Evolutionary conservation across 768 basidiomycete species (phyloP).

Genomic region (Xanthoconium purpureum): DNA sequence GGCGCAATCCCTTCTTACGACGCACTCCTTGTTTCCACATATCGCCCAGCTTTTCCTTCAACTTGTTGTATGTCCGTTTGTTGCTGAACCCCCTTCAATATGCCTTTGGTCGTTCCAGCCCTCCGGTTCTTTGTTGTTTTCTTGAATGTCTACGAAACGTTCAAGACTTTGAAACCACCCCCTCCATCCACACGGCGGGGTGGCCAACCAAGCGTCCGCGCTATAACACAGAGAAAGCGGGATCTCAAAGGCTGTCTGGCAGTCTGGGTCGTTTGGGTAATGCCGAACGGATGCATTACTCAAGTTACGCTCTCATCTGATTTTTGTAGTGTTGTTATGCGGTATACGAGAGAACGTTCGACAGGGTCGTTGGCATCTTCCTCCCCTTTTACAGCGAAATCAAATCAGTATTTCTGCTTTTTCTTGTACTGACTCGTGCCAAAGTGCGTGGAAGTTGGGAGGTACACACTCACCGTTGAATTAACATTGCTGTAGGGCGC

Average conservation of each 20-base stretch:
- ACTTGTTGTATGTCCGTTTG: conserved; percentile 9
- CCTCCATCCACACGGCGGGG: conserved; percentile 47
- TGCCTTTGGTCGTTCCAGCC: conserved; percentile 66
- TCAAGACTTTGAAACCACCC: conserved; percentile 75
- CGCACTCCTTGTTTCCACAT: not conserved
- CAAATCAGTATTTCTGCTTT: conserved; percentile 69
- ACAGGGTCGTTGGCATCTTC: conserved; percentile 63
- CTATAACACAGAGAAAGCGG: conserved; percentile 72
- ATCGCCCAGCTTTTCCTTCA: not conserved
- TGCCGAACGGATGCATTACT: conserved; percentile 18
- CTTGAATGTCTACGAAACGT: conserved; percentile 79
- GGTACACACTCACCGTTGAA: not conserved
- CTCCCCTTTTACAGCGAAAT: conserved; percentile 84
- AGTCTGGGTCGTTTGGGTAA: conserved; percentile 86
- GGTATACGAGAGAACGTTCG: conserved; percentile 63
- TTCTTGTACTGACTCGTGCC: conserved; percentile 73
- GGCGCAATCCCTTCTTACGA: not conserved
- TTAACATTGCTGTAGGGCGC: conserved; percentile 55
- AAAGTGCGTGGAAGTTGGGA: conserved; percentile 44
- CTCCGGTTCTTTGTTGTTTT: conserved; percentile 71
- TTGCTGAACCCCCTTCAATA: conserved; percentile 26
- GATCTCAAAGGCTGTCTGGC: conserved; percentile 83
- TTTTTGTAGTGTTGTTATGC: conserved; percentile 59
- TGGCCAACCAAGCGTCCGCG: conserved; percentile 62
- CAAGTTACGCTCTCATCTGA: conserved; percentile 11